These are phyloP conservation scores for Magnusiomyces sp. DNA, from an alignment of 1,139 yeast genomes.

Conservation along the genomic window DNA sequence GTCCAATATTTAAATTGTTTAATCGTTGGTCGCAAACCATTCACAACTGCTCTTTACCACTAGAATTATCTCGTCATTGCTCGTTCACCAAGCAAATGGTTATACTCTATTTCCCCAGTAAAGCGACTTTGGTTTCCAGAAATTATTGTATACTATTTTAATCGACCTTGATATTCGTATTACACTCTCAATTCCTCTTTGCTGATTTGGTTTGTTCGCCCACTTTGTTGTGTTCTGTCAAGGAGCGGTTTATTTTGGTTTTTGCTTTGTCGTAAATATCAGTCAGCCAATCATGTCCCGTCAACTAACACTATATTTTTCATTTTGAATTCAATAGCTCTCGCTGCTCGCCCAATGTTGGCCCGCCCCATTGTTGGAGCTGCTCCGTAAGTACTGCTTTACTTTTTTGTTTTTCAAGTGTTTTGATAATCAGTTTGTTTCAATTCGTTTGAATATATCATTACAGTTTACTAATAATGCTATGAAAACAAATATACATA, in stretches of 20 bases:
- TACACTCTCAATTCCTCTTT: neutral
- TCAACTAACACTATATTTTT: neutral
- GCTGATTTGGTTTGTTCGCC: neutral
- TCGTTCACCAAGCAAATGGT: too few species aligned
- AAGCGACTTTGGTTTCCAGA: neutral
- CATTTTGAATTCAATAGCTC: conserved; percentile 4
- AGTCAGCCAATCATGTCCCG: conserved; percentile 13
- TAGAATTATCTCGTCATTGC: too few species aligned
- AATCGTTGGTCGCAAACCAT: neutral
- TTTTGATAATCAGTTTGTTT: neutral
- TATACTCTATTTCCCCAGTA: neutral
- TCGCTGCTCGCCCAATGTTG: conserved; percentile 15
- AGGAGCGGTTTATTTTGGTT: neutral
- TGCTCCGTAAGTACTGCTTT: conserved; percentile 14
- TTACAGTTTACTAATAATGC: neutral
- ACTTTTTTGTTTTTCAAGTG: neutral
- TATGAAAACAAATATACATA: neutral
- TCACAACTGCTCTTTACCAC: conserved; percentile 1
- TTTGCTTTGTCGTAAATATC: conserved; percentile 5
- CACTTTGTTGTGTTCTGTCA: neutral
- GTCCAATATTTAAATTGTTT: conserved; percentile 6
- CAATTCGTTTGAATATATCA: neutral
- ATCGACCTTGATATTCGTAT: neutral
- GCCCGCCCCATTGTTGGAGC: conserved; percentile 22
- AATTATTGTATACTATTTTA: neutral